phyloP scores from a whole-genome alignment of 2,329 filamentous ascomycete species.

The Bipolaris gigantea region DNA sequence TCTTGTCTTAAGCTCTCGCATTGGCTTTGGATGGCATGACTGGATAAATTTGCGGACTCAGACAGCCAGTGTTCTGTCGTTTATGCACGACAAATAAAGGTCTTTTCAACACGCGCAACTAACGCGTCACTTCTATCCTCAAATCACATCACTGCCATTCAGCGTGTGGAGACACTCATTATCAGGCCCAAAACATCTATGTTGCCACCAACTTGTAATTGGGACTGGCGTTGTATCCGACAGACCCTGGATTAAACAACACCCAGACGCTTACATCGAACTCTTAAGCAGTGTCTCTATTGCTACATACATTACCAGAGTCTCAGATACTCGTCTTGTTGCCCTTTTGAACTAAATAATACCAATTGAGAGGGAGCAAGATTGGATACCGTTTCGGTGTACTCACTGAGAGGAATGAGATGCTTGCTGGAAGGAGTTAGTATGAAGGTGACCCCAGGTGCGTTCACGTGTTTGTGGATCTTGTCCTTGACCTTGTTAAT shows the following conservation, averaged over 20 bases:
- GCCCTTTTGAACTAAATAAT: constrained; percentile 13
- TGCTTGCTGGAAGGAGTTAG: constrained; percentile 17
- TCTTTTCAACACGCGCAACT: constrained; percentile 13
- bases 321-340: constrained; percentile 12
- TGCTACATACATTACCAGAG: constrained; percentile 2
- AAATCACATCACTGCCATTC: constrained; percentile 8
- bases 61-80: constrained; percentile 8
- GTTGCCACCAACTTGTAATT: constrained; percentile 10
- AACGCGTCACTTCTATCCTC: constrained; percentile 5
- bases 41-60: neutral
- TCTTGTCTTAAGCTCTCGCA: no score
- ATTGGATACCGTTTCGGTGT: constrained; percentile 6
- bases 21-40: no score
- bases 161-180: constrained; percentile 4
- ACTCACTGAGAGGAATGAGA: constrained; percentile 12
- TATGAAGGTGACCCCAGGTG: constrained; percentile 3
- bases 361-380: constrained; percentile 11
- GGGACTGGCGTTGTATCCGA: constrained; percentile 13
- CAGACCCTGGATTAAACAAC: constrained; percentile 12
- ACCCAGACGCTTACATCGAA: constrained; percentile 8
- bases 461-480: constrained; percentile 18
- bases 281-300: constrained; percentile 8
- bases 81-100: constrained; percentile 10
- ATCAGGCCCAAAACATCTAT: constrained; percentile 9
- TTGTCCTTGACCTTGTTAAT: constrained; percentile 13